Conservation (phyloP, 1,139 yeast species). For the Candida freyschussii region DNA sequence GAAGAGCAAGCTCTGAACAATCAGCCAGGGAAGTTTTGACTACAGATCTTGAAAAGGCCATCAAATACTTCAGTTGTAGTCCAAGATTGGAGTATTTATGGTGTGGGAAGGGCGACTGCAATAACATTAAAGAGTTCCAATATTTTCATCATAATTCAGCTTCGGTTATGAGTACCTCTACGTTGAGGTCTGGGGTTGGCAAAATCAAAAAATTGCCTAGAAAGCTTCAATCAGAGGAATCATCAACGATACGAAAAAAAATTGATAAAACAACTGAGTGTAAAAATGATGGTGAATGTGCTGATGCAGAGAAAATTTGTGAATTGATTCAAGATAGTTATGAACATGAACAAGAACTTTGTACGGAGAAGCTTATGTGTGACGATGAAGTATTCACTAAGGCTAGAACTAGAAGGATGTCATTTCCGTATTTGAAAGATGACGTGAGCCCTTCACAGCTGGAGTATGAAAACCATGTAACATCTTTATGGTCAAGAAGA, state of each 20-base stretch:
- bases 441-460: conserved; percentile 33
- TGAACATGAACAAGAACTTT: background rate
- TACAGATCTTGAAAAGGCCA: conserved; percentile 41
- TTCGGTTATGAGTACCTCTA: conserved; percentile 11
- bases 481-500: conserved; percentile 3
- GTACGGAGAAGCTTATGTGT: conserved; percentile 1
- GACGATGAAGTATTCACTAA: conserved; percentile 18
- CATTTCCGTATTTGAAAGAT: conserved; percentile 36
- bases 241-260: conserved; percentile 6
- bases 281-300: background rate
- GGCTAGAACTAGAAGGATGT: conserved; percentile 39
- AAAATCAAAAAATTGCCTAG: conserved; percentile 27
- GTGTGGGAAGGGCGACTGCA: conserved; percentile 39
- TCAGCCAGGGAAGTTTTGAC: conserved; percentile 46
- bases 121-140: conserved; percentile 23
- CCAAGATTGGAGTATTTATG: conserved; percentile 44
- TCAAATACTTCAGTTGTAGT: conserved; percentile 39
- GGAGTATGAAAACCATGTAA: conserved; percentile 24
- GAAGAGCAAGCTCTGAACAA: conserved; percentile 34
- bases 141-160: conserved; percentile 14
- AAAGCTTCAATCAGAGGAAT: conserved; percentile 19
- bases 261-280: background rate
- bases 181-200: conserved; percentile 28
- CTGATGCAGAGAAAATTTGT: background rate
- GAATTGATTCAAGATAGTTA: background rate